phyloP scores from a whole-genome alignment of 1,284 basidiomycete genomes.

The Termitomyces sp. region DNA sequence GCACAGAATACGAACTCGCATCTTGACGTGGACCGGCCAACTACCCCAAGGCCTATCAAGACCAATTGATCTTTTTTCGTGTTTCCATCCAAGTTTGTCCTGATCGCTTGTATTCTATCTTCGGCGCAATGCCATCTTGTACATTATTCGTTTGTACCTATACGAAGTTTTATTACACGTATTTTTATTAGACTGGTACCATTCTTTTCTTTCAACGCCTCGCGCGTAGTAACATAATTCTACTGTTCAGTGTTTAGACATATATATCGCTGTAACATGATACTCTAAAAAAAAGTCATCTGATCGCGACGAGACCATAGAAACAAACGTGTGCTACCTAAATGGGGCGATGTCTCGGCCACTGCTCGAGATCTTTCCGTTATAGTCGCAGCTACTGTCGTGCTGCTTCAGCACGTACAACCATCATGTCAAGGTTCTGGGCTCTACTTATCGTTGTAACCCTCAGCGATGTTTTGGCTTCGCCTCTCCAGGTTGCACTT shows the following conservation, averaged over 20 bases:
- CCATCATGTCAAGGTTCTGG: slow-evolving; percentile 9
- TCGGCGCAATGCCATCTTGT: slow-evolving; percentile 14
- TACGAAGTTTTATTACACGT: slow-evolving; percentile 8
- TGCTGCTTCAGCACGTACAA: neutral
- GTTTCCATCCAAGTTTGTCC: slow-evolving; percentile 7
- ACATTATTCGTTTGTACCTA: slow-evolving; percentile 14
- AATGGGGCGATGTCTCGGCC: slow-evolving; percentile 8
- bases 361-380: neutral
- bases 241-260: slow-evolving; percentile 2
- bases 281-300: neutral
- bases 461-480: slow-evolving; percentile 16
- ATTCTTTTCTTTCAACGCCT: neutral
- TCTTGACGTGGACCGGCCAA: slow-evolving; percentile 23
- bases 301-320: neutral
- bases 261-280: neutral
- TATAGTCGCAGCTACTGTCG: neutral
- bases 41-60: slow-evolving; percentile 23
- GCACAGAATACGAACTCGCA: slow-evolving; percentile 21
- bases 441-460: slow-evolving; percentile 14
- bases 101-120: slow-evolving; percentile 16
- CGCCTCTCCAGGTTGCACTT: slow-evolving; percentile 15
- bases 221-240: neutral
- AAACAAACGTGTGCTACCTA: slow-evolving; percentile 15
- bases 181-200: slow-evolving; percentile 9
- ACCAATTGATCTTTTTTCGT: slow-evolving; percentile 18